phyloP scores from a whole-genome alignment of 768 basidiomycete genomes.

The Tephrocybe sp. region DNA sequence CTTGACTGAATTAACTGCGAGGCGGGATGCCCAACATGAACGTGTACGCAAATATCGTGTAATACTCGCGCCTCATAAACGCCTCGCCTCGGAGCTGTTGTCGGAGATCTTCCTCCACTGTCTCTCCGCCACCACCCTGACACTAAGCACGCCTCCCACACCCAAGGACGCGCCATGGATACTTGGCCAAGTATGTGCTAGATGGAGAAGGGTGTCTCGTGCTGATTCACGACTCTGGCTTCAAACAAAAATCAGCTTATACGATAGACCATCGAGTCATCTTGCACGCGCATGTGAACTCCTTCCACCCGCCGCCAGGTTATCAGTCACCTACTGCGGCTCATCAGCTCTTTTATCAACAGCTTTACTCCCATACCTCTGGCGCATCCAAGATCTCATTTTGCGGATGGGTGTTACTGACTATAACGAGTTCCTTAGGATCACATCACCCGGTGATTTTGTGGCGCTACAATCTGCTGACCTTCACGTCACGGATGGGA shows the following conservation, averaged over 20 bases:
- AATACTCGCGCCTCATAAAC: slow-evolving; percentile 12
- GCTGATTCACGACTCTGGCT: slow-evolving; percentile 9
- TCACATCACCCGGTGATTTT: background rate
- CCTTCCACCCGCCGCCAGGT: slow-evolving; percentile 1
- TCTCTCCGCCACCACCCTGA: background rate
- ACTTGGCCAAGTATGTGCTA: slow-evolving; percentile 10
- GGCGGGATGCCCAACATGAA: slow-evolving; percentile 8
- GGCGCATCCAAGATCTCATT: slow-evolving; percentile 7
- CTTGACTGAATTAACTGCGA: background rate
- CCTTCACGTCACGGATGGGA: background rate
- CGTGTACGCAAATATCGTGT: slow-evolving; percentile 3
- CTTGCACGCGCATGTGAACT: slow-evolving; percentile 6
- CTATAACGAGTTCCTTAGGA: slow-evolving; percentile 3
- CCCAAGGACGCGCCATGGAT: slow-evolving; percentile 5
- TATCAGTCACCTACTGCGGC: background rate
- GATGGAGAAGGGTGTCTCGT: slow-evolving; percentile 11
- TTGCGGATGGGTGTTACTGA: background rate
- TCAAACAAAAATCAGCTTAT: background rate
- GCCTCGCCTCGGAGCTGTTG: slow-evolving; percentile 12
- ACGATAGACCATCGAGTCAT: background rate
- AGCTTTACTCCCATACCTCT: slow-evolving; percentile 4
- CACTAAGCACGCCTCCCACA: background rate
- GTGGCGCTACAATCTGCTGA: background rate
- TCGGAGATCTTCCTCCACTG: slow-evolving; percentile 12
- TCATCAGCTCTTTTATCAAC: background rate